Conservation (phyloP, 805 yeast species). For the Scheffersomyces stipitis region DNA sequence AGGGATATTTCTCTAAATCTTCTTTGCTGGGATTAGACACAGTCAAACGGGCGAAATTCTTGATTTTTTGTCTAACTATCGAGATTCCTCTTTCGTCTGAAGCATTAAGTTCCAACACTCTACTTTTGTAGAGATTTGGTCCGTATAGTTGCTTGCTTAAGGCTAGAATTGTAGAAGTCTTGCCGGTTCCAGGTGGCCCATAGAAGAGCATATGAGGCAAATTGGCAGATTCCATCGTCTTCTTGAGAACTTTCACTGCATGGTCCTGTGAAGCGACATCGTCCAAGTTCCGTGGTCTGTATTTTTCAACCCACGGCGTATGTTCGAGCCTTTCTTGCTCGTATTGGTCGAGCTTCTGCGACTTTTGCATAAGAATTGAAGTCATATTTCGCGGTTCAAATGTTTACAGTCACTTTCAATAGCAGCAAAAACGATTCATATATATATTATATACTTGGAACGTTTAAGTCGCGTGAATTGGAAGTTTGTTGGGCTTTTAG, state of each 20-base stretch:
- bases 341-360: constrained; percentile 19
- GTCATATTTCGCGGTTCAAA: constrained; percentile 3
- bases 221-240: constrained; percentile 76
- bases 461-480: too few relatives aligned
- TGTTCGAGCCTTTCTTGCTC: constrained; percentile 46
- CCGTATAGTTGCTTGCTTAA: constrained; percentile 77
- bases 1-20: constrained; percentile 75
- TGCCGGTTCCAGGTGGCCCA: constrained; percentile 95
- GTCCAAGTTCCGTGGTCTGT: constrained; percentile 79
- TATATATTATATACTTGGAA: too few relatives aligned
- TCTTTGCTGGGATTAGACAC: constrained; percentile 77
- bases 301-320: constrained; percentile 91
- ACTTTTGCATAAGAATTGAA: constrained; percentile 8
- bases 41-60: constrained; percentile 80
- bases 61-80: constrained; percentile 81
- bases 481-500: too few relatives aligned
- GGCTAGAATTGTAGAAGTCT: constrained; percentile 85
- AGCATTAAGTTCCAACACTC: constrained; percentile 84
- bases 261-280: constrained; percentile 93
- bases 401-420: too few relatives aligned
- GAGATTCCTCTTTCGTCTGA: constrained; percentile 91
- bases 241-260: constrained; percentile 78
- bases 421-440: too few relatives aligned
- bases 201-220: constrained; percentile 89
- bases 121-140: constrained; percentile 61